Conservation (phyloP, 371 early-diverging fungal species). For the Mortierella sp. region DNA sequence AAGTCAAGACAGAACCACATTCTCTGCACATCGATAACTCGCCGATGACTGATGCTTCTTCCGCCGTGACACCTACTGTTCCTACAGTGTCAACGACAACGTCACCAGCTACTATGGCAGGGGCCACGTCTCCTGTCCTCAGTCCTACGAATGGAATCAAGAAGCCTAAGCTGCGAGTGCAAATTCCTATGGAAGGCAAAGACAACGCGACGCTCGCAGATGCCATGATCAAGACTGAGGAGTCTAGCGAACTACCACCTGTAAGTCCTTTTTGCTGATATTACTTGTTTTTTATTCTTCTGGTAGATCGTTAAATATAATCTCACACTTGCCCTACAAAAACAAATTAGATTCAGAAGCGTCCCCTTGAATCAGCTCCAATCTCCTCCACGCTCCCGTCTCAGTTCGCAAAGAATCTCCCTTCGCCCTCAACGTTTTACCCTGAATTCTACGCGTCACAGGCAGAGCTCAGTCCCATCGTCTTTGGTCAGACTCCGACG, state of each 20-base stretch:
- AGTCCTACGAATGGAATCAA: slow-evolving; percentile 51
- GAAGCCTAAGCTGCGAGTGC: slow-evolving; percentile 48
- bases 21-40: slow-evolving; percentile 20
- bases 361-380: slow-evolving; percentile 46
- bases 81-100: slow-evolving; percentile 4
- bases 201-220: slow-evolving; percentile 40
- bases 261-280: slow-evolving; percentile 22
- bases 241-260: slow-evolving; percentile 50
- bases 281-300: background rate
- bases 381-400: slow-evolving; percentile 57
- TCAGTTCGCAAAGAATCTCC: slow-evolving; percentile 82
- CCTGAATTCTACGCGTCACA: slow-evolving; percentile 74
- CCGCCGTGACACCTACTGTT: background rate
- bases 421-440: slow-evolving; percentile 82
- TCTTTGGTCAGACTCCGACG: slow-evolving; percentile 51
- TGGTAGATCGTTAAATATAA: background rate
- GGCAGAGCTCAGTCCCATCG: slow-evolving; percentile 51
- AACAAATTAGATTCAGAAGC: slow-evolving; percentile 39
- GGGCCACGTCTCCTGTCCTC: slow-evolving; percentile 32
- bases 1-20: slow-evolving; percentile 21
- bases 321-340: background rate
- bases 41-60: slow-evolving; percentile 28
- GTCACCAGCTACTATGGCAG: slow-evolving; percentile 4
- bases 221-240: slow-evolving; percentile 51
- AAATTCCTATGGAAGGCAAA: slow-evolving; percentile 50